phyloP scores from a whole-genome alignment of 768 basidiomycete genomes.

The Thelephora aurantiotincta region DNA sequence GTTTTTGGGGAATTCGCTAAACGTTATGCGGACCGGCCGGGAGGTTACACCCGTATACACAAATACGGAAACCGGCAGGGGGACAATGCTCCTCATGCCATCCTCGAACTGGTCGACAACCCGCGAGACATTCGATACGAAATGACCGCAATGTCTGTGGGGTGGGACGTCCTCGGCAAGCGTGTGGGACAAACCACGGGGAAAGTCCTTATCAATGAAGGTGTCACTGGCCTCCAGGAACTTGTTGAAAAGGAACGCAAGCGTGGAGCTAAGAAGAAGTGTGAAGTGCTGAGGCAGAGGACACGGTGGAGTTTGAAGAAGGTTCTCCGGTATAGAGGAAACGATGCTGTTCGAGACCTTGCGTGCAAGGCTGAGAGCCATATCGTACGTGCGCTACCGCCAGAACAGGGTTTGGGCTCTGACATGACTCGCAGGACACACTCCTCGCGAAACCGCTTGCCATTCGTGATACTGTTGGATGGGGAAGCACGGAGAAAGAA shows the following conservation, averaged over 20 bases:
- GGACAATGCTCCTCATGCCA: conserved; percentile 87
- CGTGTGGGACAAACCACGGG: conserved; percentile 32
- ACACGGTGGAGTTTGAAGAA: conserved; percentile 72
- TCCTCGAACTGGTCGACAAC: conserved; percentile 92
- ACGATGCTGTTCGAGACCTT: conserved; percentile 31
- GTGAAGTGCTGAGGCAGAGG: conserved; percentile 37
- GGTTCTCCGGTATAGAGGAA: conserved; percentile 43
- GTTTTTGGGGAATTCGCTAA: conserved; percentile 67
- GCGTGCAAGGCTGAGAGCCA: conserved; percentile 46
- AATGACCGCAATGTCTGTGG: conserved; percentile 77
- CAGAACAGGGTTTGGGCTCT: background rate
- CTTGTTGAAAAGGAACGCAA: conserved; percentile 35
- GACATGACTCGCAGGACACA: conserved; percentile 33
- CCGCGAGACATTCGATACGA: conserved; percentile 81
- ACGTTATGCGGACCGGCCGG: conserved; percentile 71
- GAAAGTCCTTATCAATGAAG: conserved; percentile 33
- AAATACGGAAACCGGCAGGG: conserved; percentile 82
- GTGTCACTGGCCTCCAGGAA: conserved; percentile 28
- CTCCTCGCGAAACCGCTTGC: conserved; percentile 52
- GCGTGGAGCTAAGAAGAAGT: conserved; percentile 21
- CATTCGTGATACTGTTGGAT: conserved; percentile 29
- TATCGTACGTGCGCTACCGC: conserved; percentile 34
- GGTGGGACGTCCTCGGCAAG: conserved; percentile 62
- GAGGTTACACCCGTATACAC: conserved; percentile 92
- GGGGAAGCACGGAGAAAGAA: conserved; percentile 20